Evolutionary conservation across 2,329 filamentous ascomycete genomes (phyloP).

Genomic region (Beauveria brongniartii): DNA sequence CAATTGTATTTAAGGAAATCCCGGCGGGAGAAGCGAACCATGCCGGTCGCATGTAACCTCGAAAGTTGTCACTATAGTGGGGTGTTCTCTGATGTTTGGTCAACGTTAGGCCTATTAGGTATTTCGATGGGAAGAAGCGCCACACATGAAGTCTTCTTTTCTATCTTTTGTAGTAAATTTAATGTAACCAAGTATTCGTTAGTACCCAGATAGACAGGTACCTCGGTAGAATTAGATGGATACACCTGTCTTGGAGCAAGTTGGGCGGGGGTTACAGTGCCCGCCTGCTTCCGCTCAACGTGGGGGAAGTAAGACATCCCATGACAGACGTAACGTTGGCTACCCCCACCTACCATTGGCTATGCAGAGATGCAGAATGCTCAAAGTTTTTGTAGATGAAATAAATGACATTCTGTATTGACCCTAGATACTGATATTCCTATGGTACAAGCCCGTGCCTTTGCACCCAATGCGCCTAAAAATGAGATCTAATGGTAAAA

Average conservation of each 20-base stretch:
- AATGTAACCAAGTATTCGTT: no score
- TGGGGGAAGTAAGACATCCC: constrained; percentile 3
- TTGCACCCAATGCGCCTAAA: constrained; percentile 2
- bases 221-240: no score
- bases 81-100: background rate
- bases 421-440: background rate
- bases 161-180: no score
- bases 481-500: background rate
- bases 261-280: background rate
- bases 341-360: background rate
- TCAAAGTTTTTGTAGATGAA: background rate
- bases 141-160: no score
- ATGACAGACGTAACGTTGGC: constrained; percentile 6
- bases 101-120: background rate
- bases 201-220: no score
- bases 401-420: background rate
- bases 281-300: background rate
- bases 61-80: background rate
- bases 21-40: background rate
- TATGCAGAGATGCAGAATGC: no score
- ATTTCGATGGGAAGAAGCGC: background rate
- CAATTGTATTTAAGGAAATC: background rate
- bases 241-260: background rate
- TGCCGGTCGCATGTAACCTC: constrained; percentile 1
- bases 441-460: background rate